These are phyloP conservation scores for Sicyos edulis DNA, from an alignment of 306 rosid species.

Conservation along the genomic window DNA sequence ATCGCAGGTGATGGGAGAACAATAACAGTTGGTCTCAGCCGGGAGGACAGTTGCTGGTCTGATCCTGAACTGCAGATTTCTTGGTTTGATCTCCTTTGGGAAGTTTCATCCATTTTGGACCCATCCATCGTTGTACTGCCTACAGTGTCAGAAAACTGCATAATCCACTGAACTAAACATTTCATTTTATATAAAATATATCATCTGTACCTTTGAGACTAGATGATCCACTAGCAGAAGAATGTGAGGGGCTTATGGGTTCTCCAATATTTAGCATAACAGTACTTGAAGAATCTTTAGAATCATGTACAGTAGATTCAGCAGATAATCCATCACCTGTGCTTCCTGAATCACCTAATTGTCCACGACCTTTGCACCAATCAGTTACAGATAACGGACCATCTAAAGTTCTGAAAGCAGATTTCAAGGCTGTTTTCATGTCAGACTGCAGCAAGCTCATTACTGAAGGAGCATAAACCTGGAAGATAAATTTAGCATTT, in stretches of 20 bases:
- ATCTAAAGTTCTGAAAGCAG: conserved; percentile 78
- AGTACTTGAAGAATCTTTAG: conserved; percentile 64
- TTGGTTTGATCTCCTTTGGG: conserved; percentile 74
- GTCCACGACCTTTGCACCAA: conserved; percentile 96
- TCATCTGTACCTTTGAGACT: conserved; percentile 55
- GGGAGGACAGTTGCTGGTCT: conserved; percentile 53
- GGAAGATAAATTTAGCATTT: conserved; percentile 31
- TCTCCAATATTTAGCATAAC: conserved; percentile 38
- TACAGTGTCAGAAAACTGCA: conserved; percentile 29
- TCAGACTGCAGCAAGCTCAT: conserved; percentile 89
- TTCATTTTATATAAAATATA: background rate
- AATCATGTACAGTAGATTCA: conserved; percentile 72
- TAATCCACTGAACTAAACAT: conserved; percentile 23
- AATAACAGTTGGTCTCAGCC: conserved; percentile 70
- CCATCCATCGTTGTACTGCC: conserved; percentile 54
- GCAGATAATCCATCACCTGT: conserved; percentile 71
- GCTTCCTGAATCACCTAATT: conserved; percentile 55
- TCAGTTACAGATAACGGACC: conserved; percentile 86
- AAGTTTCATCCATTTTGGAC: conserved; percentile 66
- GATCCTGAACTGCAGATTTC: conserved; percentile 66
- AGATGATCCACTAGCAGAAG: conserved; percentile 74
- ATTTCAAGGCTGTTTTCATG: conserved; percentile 82
- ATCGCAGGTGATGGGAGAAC: conserved; percentile 84
- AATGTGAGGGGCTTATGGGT: conserved; percentile 86
- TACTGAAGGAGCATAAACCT: conserved; percentile 82